Evolutionary conservation across 2,329 filamentous ascomycete genomes (phyloP), one percentile per base, ranked within the genome.

Genomic region (Alternaria hordeiaustralica): DNA sequence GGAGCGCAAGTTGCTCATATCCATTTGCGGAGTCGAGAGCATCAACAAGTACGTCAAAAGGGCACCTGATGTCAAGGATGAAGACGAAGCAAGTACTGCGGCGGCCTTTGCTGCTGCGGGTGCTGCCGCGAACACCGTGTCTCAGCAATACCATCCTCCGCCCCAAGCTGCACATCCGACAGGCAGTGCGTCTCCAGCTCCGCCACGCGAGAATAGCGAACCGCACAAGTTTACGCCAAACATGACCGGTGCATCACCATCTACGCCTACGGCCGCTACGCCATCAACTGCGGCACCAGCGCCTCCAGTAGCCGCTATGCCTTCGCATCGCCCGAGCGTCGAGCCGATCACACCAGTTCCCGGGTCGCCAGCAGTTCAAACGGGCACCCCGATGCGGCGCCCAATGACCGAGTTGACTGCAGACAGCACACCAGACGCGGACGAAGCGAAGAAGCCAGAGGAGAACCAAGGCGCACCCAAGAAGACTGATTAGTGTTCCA

Each of bases 291-390:
- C 71, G 18, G 60, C 61, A 15, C 60, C 68, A 12, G 63, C 62
- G 15, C 60, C 65, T 21, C 23, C 64, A 28, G 58, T 68, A 28
- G 63, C 67, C 36, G 36, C 36, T 41, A 41, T 41, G 2, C 53
- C 72, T 30, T 66, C 71, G 20, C 71, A 72, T 45, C 65, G 77
- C 13, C 77, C 77, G 4, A 79, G 76, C 49, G 77, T 79, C 3
- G 77, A 79, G 64, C 77, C 77, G 3, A 70, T 79, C 2, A 79
- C 77, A 4, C 77, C 77, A 4, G 72, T 78, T 4, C 76, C 77
- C 23, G 76, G 77, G 9, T 78, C 76, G 10, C 77, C 77, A 33
- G 74, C 75, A 6, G 64, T 75, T 9, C 72, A 71, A 44, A 73
- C 64, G n/a, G 70, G 71, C 9, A 70, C 75, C 5, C 69, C 70